Conservation (phyloP, 352 stramenopile genomes). For the Phytophthora europaea region DNA sequence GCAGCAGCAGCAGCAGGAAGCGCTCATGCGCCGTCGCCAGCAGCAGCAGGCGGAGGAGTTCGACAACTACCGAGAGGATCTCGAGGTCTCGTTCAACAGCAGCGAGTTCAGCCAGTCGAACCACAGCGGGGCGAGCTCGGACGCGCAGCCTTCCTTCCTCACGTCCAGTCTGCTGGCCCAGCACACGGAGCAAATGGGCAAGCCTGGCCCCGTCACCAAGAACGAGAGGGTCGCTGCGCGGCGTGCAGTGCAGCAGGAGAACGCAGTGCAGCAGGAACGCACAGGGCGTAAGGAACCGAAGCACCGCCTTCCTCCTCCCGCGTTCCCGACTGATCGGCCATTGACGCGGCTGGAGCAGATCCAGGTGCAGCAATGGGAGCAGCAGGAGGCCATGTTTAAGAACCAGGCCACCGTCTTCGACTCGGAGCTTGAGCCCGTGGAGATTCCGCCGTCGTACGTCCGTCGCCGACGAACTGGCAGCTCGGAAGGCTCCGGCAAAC, state of each 20-base stretch:
- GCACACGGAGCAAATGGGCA: constrained; percentile 62
- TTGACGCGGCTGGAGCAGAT: constrained; percentile 42
- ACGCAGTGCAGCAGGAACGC: not conserved
- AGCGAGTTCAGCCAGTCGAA: constrained; percentile 50
- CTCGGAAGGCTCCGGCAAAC: constrained; percentile 22
- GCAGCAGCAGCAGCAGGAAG: constrained; percentile 40
- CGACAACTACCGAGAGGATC: constrained; percentile 23
- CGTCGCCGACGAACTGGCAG: constrained; percentile 19
- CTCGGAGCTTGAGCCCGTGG: constrained; percentile 20
- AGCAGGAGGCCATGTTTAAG: constrained; percentile 38
- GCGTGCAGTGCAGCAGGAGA: constrained; percentile 22
- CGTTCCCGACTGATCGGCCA: constrained; percentile 27
- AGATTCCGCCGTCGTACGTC: constrained; percentile 20
- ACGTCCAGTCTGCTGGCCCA: constrained; percentile 61
- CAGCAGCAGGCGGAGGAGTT: constrained; percentile 20
- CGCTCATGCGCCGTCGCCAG: constrained; percentile 24
- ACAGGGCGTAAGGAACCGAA: constrained; percentile 2
- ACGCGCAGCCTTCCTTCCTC: constrained; percentile 35
- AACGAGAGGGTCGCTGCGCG: constrained; percentile 24
- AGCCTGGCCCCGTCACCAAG: constrained; percentile 47
- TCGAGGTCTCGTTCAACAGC: constrained; percentile 23
- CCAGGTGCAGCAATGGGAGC: constrained; percentile 36
- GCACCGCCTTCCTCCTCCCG: constrained; percentile 1
- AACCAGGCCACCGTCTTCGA: constrained; percentile 20
- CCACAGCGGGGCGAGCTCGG: constrained; percentile 26